A percentile compares a stretch with the other conserved stretches of the same genome.
Conservation (phyloP, 1,139 yeast genomes). For the Saccharomyces pastorianus region DNA sequence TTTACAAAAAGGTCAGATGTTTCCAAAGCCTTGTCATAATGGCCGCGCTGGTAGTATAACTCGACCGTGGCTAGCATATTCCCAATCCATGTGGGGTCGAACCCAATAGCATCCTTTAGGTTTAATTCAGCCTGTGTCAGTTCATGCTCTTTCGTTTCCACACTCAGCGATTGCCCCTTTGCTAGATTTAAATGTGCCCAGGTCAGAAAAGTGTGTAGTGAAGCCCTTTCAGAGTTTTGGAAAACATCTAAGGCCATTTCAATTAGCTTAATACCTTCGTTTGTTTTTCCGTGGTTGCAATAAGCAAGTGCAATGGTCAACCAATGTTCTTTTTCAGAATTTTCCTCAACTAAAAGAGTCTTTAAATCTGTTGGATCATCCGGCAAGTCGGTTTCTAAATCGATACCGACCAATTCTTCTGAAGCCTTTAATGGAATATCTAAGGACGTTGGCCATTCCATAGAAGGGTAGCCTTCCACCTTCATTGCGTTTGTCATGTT, state of each 20-base stretch:
- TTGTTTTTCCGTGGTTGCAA: constrained; percentile 49
- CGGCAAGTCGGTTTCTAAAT: constrained; percentile 64
- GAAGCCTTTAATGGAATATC: constrained; percentile 62
- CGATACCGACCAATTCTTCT: constrained; percentile 66
- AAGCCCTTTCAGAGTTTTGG: constrained; percentile 40
- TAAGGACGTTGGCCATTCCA: constrained; percentile 32
- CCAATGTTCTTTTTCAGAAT: constrained; percentile 75
- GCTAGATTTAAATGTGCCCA: constrained; percentile 63
- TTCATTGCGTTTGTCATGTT: neutral
- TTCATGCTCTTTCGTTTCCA: constrained; percentile 25
- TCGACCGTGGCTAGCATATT: constrained; percentile 56
- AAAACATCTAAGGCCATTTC: constrained; percentile 48
- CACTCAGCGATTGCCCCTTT: constrained; percentile 33
- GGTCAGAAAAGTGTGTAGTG: constrained; percentile 55
- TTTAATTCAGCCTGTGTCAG: constrained; percentile 32
- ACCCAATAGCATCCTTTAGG: constrained; percentile 32
- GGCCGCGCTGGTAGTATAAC: constrained; percentile 40
- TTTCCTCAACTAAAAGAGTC: constrained; percentile 69
- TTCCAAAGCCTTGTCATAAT: constrained; percentile 59
- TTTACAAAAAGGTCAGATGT: constrained; percentile 49
- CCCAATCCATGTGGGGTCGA: constrained; percentile 40
- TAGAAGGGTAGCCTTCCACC: constrained; percentile 26
- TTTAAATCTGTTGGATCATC: constrained; percentile 82
- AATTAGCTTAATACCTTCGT: constrained; percentile 59
- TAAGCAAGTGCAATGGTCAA: constrained; percentile 74